Percentiles rank a stretch among this genome's conserved stretches.
These are phyloP conservation scores for Claviceps citrina DNA, from an alignment of 2,329 filamentous ascomycete genomes.

Conservation along the genomic window DNA sequence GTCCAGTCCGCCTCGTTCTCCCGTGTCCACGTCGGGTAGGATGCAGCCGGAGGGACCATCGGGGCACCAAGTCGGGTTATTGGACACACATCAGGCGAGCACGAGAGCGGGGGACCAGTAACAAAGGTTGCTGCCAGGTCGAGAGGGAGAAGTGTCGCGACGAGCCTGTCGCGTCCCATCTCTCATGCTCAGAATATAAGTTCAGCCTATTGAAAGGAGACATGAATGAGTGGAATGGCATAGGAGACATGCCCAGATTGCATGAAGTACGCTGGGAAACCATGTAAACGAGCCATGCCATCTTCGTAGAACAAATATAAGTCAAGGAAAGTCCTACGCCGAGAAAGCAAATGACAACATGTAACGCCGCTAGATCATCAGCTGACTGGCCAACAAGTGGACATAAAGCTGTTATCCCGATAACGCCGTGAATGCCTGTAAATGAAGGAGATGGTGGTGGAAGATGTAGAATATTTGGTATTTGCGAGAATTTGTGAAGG, in stretches of 20 bases:
- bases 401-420: conserved; percentile 23
- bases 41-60: neutral
- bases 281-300: neutral
- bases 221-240: conserved; percentile 5
- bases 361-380: conserved; percentile 23
- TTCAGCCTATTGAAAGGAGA: conserved; percentile 1
- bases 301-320: conserved; percentile 1
- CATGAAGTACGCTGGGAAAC: neutral
- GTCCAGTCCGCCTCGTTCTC: neutral
- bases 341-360: conserved; percentile 13
- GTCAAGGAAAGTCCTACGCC: conserved; percentile 18
- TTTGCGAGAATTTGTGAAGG: conserved; percentile 1
- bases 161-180: neutral
- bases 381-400: conserved; percentile 19
- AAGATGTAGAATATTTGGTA: conserved; percentile 15
- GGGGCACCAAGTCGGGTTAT: neutral
- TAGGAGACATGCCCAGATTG: neutral
- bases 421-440: conserved; percentile 28
- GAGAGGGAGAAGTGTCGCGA: neutral
- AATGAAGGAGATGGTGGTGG: conserved; percentile 15
- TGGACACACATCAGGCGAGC: too few species aligned
- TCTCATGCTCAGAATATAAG: conserved; percentile 5
- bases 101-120: too few species aligned
- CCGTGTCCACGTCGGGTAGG: neutral
- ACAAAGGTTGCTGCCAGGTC: neutral